Evolutionary conservation across 2,329 filamentous ascomycete genomes (phyloP).

Genomic region (Talaromyces piceae): DNA sequence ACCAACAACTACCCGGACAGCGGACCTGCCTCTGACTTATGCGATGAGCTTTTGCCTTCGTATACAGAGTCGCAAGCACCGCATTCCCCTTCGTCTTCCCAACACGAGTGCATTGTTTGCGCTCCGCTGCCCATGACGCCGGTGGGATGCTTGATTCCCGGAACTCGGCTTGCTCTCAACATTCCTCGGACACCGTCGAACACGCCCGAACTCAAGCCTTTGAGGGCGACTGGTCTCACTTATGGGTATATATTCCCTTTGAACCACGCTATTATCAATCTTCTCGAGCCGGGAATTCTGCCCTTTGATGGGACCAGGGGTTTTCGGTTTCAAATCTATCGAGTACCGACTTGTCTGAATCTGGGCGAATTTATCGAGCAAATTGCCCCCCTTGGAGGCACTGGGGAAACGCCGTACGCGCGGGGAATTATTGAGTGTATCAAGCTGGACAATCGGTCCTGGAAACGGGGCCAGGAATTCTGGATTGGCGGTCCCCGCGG

Average conservation of each 20-base stretch:
- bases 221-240: constrained; percentile 41
- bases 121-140: neutral
- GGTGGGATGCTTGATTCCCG: neutral
- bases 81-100: neutral
- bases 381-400: neutral
- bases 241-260: constrained; percentile 56
- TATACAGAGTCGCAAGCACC: neutral
- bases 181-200: neutral
- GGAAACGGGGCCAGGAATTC: constrained; percentile 53
- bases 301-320: constrained; percentile 20
- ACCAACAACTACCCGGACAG: neutral
- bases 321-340: constrained; percentile 44
- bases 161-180: neutral
- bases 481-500: constrained; percentile 28
- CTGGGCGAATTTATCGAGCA: constrained; percentile 47
- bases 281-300: constrained; percentile 41
- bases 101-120: neutral
- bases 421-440: constrained; percentile 52
- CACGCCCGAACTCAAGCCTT: constrained; percentile 18
- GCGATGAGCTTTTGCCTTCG: neutral
- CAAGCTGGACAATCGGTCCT: constrained; percentile 49
- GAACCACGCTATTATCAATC: constrained; percentile 53
- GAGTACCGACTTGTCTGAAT: constrained; percentile 48
- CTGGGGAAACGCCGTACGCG: constrained; percentile 14
- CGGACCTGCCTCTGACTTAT: neutral